phyloP scores from a whole-genome alignment of 371 early-diverging fungal genomes.

The Rhizopus arrhizus region DNA sequence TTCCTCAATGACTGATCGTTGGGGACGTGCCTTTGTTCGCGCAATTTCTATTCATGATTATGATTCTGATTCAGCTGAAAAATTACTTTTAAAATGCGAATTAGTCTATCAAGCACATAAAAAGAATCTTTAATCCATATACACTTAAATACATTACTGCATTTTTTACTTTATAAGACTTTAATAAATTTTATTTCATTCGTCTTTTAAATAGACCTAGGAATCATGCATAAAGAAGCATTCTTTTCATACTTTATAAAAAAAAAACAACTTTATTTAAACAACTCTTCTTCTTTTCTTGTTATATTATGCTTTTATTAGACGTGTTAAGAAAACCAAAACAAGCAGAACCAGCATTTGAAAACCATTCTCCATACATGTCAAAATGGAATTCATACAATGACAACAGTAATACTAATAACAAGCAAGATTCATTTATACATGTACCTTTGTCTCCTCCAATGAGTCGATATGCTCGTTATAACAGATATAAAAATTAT shows the following conservation, averaged over 20 bases:
- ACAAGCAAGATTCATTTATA: not conserved
- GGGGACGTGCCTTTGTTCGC: slow-evolving; percentile 49
- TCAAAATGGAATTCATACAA: not conserved
- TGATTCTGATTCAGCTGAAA: slow-evolving; percentile 31
- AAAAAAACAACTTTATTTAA: not conserved
- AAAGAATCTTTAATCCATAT: slow-evolving; percentile 19
- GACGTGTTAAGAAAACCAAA: not conserved
- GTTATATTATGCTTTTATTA: not conserved
- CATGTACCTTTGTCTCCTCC: not conserved
- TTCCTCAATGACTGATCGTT: slow-evolving; percentile 38
- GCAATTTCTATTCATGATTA: slow-evolving; percentile 29
- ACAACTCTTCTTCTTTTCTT: not conserved
- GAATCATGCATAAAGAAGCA: no score
- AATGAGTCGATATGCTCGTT: not conserved
- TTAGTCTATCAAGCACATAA: slow-evolving; percentile 32
- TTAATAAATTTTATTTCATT: not conserved
- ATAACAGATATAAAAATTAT: not conserved
- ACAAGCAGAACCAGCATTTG: not conserved
- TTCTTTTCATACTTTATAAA: not conserved
- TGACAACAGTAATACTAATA: not conserved
- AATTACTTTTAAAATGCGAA: slow-evolving; percentile 41
- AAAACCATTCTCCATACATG: not conserved
- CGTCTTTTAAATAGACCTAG: no score
- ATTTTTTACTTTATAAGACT: not conserved
- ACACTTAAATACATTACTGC: not conserved